Evolutionary conservation across 108 stramenopile genomes (phyloP).

Genomic region (Stephanodiscus minutulus): DNA sequence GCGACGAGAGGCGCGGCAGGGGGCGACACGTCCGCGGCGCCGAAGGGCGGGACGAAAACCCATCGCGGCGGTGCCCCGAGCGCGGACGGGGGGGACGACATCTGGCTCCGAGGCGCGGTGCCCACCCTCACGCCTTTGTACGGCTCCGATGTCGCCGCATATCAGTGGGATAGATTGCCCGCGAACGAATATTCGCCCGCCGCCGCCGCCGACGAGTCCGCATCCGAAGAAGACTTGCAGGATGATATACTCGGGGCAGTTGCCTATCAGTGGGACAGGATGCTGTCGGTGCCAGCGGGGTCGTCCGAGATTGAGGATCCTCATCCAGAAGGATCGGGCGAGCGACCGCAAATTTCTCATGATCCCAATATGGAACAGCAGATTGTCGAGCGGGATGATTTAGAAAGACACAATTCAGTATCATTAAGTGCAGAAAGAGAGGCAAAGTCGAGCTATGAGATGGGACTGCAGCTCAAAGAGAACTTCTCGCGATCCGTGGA

Average conservation of each 20-base stretch:
- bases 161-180: slow-evolving; percentile 9
- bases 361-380: no score
- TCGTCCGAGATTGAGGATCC: background rate
- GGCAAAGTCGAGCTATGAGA: no score
- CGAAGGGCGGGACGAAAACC: background rate
- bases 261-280: slow-evolving; percentile 2
- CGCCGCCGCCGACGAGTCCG: background rate
- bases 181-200: background rate
- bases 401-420: background rate
- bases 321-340: background rate
- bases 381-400: background rate
- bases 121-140: background rate
- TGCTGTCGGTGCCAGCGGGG: background rate
- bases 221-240: background rate
- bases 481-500: no score
- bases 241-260: background rate
- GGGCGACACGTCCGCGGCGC: background rate
- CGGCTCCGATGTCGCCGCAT: slow-evolving; percentile 2
- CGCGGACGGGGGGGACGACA: no score
- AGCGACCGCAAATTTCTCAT: no score
- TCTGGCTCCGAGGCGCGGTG: background rate
- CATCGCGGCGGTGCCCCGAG: background rate
- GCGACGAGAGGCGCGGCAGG: no score
- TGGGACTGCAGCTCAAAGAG: no score
- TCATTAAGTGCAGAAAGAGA: no score